Percentiles rank a stretch among this genome's conserved stretches.
These are phyloP conservation scores for Somion occarium DNA, from an alignment of 1,284 basidiomycete genomes.

Conservation along the genomic window DNA sequence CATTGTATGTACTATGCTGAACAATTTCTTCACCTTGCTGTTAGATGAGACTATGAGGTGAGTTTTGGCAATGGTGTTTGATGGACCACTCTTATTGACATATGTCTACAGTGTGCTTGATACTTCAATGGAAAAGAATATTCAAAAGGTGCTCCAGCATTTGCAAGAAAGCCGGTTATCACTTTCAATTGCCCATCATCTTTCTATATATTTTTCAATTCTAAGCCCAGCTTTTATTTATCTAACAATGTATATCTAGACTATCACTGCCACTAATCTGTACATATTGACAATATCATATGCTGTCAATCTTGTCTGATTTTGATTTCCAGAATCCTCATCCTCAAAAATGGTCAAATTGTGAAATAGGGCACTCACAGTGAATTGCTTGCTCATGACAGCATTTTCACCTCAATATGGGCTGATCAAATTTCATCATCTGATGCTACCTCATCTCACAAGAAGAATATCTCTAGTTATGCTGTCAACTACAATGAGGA, in stretches of 20 bases:
- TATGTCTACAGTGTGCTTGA: constrained; percentile 62
- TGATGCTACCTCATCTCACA: constrained; percentile 32
- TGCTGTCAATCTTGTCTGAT: constrained; percentile 6
- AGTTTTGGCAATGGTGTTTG: constrained; percentile 10
- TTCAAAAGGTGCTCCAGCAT: constrained; percentile 78
- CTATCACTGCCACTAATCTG: constrained; percentile 74
- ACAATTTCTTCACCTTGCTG: constrained; percentile 80
- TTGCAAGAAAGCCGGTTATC: constrained; percentile 67
- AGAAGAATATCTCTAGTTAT: constrained; percentile 40
- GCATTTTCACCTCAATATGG: constrained; percentile 81
- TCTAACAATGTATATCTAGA: constrained; percentile 37
- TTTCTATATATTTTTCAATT: constrained; percentile 53
- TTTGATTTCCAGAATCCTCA: constrained; percentile 56
- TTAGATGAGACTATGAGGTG: constrained; percentile 81
- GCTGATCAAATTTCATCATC: constrained; percentile 66
- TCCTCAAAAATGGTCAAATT: constrained; percentile 78
- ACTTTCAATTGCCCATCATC: constrained; percentile 75
- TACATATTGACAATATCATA: constrained; percentile 30
- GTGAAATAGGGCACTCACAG: constrained; percentile 74
- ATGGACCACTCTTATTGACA: constrained; percentile 4
- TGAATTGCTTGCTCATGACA: constrained; percentile 64
- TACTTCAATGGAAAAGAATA: constrained; percentile 79
- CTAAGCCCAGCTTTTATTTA: constrained; percentile 6
- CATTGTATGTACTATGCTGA: constrained; percentile 81
- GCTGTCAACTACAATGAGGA: constrained; percentile 27